A percentile compares a stretch with the other conserved stretches of the same genome.
These are phyloP conservation scores for Nannochloris sp. DNA, from an alignment of 139 green algal species.

Conservation along the genomic window DNA sequence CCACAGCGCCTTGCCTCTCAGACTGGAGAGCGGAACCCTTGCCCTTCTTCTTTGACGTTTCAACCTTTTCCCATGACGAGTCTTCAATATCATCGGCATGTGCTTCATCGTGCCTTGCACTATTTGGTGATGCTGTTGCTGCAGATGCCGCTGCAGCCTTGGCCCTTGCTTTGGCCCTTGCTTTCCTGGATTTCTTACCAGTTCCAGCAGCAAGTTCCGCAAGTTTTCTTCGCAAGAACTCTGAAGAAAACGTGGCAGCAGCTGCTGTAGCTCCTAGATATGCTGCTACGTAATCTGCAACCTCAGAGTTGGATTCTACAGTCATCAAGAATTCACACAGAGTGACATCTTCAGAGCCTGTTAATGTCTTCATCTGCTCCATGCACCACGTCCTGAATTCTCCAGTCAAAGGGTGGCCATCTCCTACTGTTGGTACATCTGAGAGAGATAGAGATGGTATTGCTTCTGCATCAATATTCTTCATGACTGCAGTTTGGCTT, in stretches of 20 bases:
- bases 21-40: constrained; percentile 33
- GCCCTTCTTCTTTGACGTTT: constrained; percentile 22
- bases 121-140: not conserved
- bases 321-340: constrained; percentile 66
- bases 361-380: constrained; percentile 49
- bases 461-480: too few species aligned
- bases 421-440: not conserved
- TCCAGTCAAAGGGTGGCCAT: not conserved
- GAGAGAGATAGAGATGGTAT: not conserved
- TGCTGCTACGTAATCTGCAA: constrained; percentile 59
- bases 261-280: constrained; percentile 51
- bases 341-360: constrained; percentile 50
- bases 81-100: constrained; percentile 7
- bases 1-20: constrained; percentile 27
- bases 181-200: constrained; percentile 11
- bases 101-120: not conserved
- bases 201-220: constrained; percentile 18
- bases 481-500: not conserved
- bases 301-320: constrained; percentile 52
- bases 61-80: constrained; percentile 29
- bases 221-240: constrained; percentile 68
- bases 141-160: constrained; percentile 2
- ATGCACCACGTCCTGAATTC: constrained; percentile 41
- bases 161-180: constrained; percentile 16
- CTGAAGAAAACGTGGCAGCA: constrained; percentile 49